Conservation (phyloP, 2,329 filamentous ascomycete genomes). For the Alternaria solani region DNA sequence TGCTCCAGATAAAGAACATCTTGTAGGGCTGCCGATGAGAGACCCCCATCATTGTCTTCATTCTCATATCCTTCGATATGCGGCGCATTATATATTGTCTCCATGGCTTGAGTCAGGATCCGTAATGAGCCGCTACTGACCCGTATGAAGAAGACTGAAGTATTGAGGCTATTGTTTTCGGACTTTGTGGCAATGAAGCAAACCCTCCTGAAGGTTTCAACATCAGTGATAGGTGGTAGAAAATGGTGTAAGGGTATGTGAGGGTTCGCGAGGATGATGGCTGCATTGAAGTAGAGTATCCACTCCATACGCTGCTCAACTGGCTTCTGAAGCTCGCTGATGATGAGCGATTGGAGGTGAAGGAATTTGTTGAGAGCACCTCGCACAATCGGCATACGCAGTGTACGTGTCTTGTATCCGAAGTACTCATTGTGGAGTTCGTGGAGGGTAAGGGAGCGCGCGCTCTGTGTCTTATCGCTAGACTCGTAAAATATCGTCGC, state of each 20-base stretch:
- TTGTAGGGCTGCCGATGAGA: slow-evolving; percentile 51
- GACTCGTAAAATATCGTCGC: not conserved
- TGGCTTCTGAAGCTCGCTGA: slow-evolving; percentile 29
- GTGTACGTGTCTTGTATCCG: slow-evolving; percentile 47
- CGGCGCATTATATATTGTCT: slow-evolving; percentile 41
- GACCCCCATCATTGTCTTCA: not conserved
- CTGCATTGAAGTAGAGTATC: slow-evolving; percentile 29
- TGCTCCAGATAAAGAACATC: slow-evolving; percentile 34
- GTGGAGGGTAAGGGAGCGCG: not conserved
- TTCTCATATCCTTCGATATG: not conserved
- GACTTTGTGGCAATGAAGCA: slow-evolving; percentile 37
- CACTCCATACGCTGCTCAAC: slow-evolving; percentile 32
- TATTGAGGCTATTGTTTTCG: slow-evolving; percentile 30
- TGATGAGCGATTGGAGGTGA: slow-evolving; percentile 36
- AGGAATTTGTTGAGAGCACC: slow-evolving; percentile 50
- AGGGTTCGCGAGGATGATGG: slow-evolving; percentile 43
- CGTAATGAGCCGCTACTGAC: slow-evolving; percentile 6
- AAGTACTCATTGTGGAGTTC: not conserved
- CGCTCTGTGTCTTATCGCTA: not conserved
- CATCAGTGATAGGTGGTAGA: slow-evolving; percentile 32
- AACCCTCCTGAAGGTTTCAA: slow-evolving; percentile 26
- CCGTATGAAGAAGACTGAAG: slow-evolving; percentile 37
- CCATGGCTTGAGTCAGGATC: slow-evolving; percentile 36
- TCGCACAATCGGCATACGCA: slow-evolving; percentile 42
- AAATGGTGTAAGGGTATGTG: slow-evolving; percentile 42